Base-by-base conservation (phyloP, 1,284 basidiomycete genomes). In the Apiotrichum domesticum region DNA sequence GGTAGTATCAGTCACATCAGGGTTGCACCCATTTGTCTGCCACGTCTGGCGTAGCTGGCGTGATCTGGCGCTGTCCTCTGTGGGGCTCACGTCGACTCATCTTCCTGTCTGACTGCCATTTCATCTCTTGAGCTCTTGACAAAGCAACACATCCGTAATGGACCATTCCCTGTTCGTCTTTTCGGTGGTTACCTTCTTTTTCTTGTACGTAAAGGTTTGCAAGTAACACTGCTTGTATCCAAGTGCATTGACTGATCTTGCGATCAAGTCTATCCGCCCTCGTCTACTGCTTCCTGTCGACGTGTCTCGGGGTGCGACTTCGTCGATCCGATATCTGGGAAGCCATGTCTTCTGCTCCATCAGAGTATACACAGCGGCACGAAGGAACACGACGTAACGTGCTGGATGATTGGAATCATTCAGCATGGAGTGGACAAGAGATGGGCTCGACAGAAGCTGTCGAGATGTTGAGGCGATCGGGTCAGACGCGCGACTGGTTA, bases 281-380 rank as follows among this genome's bases (percentile, higher is more conserved):
- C 48, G 67, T 74, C 14, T 76, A 69, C 59, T 73, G 72, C 59
- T 73, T 76, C 61, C 67, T 76, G 7, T 76, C 74, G 1, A 70
- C 72, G 0, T 76, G 74, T 42, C 56, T 74, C 0, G 72, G 74
- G 6, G 41, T 73, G 29, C 62, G 64, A 9, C 67, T 74, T 32
- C 66, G 74, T 5, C 63, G 66, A 0, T 64, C 68, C 10, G 72
- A 74, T 54, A 8, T 74, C 2, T 62, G 63, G 53, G 68, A 72
- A 44, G 74, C 74, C 1, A 45, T 75, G 44, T 46, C 59, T 0
- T 43, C 55, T 14, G 54, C 62, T 15, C 57, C 7, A 34, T 56
- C 35, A 6, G 33, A 13, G 14, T 21, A 35, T 15, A 7, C n/a
- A 10, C 34, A 40, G 9, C 10, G 21, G 6, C 35, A 37, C 40